Evolutionary conservation across 805 yeast species (phyloP), one percentile per base, ranked within the genome.

Genomic region (Myxozyma lipomycoides): DNA sequence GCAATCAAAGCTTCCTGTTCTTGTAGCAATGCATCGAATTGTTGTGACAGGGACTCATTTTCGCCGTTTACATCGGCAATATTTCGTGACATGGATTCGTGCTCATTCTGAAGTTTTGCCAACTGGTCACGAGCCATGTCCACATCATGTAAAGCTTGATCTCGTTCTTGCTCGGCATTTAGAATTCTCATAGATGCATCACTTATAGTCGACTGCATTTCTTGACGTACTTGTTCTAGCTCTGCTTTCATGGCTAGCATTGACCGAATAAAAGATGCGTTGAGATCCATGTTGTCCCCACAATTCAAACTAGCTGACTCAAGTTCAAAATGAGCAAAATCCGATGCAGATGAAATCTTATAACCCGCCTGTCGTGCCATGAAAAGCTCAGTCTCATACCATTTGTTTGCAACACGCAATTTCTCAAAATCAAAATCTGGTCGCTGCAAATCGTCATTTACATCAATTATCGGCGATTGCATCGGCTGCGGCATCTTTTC

Each of bases 291-390:
- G 22, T 44, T 30, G 5, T 15, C 19, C 9, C 18, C 17, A 24
- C 42, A 17, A 22, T 32, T 38, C 26, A 45, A 26, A 15, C 26
- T 15, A 17, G 40, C 43, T 23, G 25, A 34, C 51, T 45, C 50
- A 22, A 32, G 50, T 46, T 48, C 51, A 45, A 19, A 41, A 23
- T 47, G 48, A 10, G 34, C 45, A 17, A 42, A 46, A 17, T 46
- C 45, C 10, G 44, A 30, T 21, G 59, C 40, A 4, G 52, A 43
- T n/a, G 50, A 34, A 4, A 46, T 10, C 30, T 43, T 45, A 39
- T 58, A 56, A 2, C 62, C 60, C 10, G 55, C 51, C 32, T 57
- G 48, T 10, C 61, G 57, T 15, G 63, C 63, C 17, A 59, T 32
- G 26, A 49, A 43, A 10, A 60, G 54, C 43, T 60, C 63, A 15